Evolutionary conservation across 208 protist genomes (phyloP).

Genomic region (Borovskyia barvae): DNA sequence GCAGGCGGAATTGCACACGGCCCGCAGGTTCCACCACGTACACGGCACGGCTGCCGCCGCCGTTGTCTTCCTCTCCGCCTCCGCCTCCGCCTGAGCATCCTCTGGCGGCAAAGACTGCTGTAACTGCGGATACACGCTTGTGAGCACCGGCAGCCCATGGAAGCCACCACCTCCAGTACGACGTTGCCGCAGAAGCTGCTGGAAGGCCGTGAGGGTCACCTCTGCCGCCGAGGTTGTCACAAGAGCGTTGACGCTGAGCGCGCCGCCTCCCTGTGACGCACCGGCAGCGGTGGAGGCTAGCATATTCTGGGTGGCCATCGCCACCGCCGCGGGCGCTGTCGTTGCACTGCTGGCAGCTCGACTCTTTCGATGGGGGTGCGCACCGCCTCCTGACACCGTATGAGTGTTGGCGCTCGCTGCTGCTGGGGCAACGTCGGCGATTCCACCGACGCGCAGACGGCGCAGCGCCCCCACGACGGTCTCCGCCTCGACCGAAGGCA

Average conservation of each 20-base stretch:
- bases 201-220: slow-evolving; percentile 8
- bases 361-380: background rate
- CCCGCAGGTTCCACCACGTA: slow-evolving; percentile 7
- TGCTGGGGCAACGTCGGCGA: background rate
- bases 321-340: background rate
- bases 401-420: background rate
- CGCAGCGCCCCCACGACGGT: slow-evolving; percentile 14
- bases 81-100: background rate
- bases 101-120: background rate
- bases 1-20: slow-evolving; percentile 7
- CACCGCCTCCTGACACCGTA: background rate
- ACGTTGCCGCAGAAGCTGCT: slow-evolving; percentile 10
- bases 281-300: background rate
- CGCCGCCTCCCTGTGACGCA: background rate
- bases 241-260: background rate
- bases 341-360: background rate
- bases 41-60: background rate
- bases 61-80: background rate
- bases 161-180: slow-evolving; percentile 6
- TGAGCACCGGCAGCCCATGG: slow-evolving; percentile 14
- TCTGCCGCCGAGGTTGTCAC: slow-evolving; percentile 4
- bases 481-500: slow-evolving; percentile 35
- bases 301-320: too few species aligned
- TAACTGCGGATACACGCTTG: slow-evolving; percentile 14
- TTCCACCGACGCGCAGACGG: too few species aligned